phyloP scores from a whole-genome alignment of 106 monocot genomes.

The Dioscorea dumetorum region DNA sequence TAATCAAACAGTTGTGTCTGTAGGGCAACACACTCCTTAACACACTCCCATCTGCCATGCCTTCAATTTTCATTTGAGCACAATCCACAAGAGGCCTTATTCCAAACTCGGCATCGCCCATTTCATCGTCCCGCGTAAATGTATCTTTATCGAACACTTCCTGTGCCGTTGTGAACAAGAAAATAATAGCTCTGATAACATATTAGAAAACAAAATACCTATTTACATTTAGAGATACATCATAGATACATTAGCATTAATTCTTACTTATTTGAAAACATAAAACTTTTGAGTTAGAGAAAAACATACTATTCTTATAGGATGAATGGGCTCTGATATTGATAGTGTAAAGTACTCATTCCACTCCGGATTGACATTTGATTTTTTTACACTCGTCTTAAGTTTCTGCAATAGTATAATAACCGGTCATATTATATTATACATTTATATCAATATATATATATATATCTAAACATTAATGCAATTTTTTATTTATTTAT shows the following conservation, averaged over 20 bases:
- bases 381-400: conserved; percentile 75
- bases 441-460: background rate
- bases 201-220: too few relatives aligned
- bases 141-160: conserved; percentile 61
- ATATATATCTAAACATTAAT: too few relatives aligned
- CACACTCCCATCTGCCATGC: conserved; percentile 22
- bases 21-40: conserved; percentile 37
- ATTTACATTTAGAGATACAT: too few relatives aligned
- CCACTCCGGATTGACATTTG: conserved; percentile 72
- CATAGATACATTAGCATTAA: background rate
- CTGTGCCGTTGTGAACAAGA: conserved; percentile 5
- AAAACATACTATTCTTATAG: conserved; percentile 46
- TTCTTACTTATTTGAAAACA: background rate
- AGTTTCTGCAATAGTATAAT: conserved; percentile 41
- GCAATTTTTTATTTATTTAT: background rate
- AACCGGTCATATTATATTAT: background rate
- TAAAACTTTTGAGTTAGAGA: background rate
- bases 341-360: conserved; percentile 66
- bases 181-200: background rate
- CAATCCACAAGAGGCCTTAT: conserved; percentile 40
- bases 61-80: conserved; percentile 22
- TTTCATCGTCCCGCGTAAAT: conserved; percentile 48
- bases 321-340: conserved; percentile 21
- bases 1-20: conserved; percentile 29
- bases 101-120: conserved; percentile 58